A percentile compares a stretch with the other conserved stretches of the same genome.
Evolutionary conservation across 176 grass and related monocot genomes (phyloP).

Genomic region (Oryza meyeriana): DNA sequence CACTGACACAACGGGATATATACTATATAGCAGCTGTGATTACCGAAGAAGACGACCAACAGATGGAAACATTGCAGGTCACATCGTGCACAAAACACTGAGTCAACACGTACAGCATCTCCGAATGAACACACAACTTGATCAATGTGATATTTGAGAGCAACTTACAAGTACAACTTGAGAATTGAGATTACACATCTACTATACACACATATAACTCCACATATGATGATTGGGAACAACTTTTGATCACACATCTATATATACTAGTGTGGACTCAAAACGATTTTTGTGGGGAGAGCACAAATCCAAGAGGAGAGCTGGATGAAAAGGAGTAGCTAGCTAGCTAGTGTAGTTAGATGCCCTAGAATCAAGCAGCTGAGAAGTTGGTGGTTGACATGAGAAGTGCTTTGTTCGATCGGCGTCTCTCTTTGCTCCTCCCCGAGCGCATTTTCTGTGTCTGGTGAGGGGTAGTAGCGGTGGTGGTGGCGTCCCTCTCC

Average conservation of each 20-base stretch:
- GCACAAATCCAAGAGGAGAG: not conserved
- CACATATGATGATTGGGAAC: not conserved
- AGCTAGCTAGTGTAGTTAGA: slow-evolving; percentile 20
- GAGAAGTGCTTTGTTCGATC: slow-evolving; percentile 6
- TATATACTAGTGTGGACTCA: not conserved
- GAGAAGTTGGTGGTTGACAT: slow-evolving; percentile 45
- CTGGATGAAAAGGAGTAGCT: not conserved
- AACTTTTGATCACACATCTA: not conserved
- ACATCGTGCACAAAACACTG: not conserved
- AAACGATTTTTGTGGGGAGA: not conserved
- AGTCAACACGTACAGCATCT: not conserved
- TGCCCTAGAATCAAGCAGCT: slow-evolving; percentile 40
- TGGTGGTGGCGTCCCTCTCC: slow-evolving; percentile 25
- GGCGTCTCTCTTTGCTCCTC: not conserved
- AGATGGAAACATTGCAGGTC: not conserved
- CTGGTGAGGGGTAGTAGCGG: slow-evolving; percentile 36
- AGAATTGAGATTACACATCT: not conserved
- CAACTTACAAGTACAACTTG: not conserved
- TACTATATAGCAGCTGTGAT: not conserved
- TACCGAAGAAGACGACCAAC: not conserved
- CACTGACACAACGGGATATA: not conserved
- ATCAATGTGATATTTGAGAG: not conserved
- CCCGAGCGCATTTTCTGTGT: not conserved
- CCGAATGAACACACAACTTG: not conserved
- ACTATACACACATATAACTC: not conserved